phyloP scores from a whole-genome alignment of 768 basidiomycete genomes.

The Boletellus ananas region DNA sequence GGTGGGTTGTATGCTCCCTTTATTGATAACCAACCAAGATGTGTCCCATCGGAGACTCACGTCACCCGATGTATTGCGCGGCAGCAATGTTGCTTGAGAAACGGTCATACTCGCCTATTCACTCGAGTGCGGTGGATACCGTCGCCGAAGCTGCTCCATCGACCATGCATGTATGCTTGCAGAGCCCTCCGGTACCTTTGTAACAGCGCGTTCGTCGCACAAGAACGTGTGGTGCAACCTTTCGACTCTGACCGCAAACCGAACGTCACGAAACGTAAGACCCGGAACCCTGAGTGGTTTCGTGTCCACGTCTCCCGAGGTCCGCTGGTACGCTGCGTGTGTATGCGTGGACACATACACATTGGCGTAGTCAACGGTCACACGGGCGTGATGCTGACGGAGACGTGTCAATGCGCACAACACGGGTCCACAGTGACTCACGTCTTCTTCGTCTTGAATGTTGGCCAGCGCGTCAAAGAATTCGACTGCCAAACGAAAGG shows the following conservation, averaged over 20 bases:
- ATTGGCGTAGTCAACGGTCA: constrained; percentile 22
- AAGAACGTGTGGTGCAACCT: constrained; percentile 26
- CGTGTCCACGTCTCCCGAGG: constrained; percentile 4
- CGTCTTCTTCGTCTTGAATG: constrained; percentile 31
- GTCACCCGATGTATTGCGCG: constrained; percentile 4
- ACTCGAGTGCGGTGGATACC: constrained; percentile 12
- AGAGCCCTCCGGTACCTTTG: constrained; percentile 17
- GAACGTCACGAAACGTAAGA: constrained; percentile 49
- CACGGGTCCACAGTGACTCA: constrained; percentile 12
- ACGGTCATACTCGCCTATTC: background rate
- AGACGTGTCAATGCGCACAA: background rate
- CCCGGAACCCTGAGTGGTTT: constrained; percentile 31
- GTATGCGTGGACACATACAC: constrained; percentile 26
- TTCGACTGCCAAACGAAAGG: constrained; percentile 21
- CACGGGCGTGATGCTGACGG: constrained; percentile 31
- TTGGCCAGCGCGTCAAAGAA: constrained; percentile 28
- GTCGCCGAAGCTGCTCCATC: constrained; percentile 20
- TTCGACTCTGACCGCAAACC: constrained; percentile 46
- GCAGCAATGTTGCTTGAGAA: background rate
- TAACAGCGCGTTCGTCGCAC: constrained; percentile 17
- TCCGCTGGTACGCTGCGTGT: constrained; percentile 22
- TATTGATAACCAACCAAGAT: background rate
- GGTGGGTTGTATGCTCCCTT: background rate
- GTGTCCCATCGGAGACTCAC: constrained; percentile 2
- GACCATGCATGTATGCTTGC: constrained; percentile 19